A percentile compares a stretch with the other conserved stretches of the same genome.
Conservation (phyloP, 2,329 filamentous ascomycete species). For the Verticillium tricorpus region DNA sequence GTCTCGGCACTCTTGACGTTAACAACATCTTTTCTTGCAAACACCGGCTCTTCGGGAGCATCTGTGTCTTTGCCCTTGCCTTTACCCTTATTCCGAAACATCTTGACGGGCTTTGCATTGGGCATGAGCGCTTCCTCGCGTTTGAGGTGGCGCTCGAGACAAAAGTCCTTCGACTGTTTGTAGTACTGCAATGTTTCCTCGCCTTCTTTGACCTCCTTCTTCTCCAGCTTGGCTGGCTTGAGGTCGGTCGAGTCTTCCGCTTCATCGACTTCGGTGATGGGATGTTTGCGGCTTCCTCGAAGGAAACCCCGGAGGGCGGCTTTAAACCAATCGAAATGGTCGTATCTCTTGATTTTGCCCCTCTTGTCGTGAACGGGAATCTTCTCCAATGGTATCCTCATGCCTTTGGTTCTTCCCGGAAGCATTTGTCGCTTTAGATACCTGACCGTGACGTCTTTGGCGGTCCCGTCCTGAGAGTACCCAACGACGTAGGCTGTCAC, state of each 20-base stretch:
- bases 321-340: conserved; percentile 86
- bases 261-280: conserved; percentile 68
- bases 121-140: conserved; percentile 84
- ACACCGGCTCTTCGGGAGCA: conserved; percentile 75
- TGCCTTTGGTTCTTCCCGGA: conserved; percentile 86
- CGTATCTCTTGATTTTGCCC: conserved; percentile 72
- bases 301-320: conserved; percentile 70
- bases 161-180: conserved; percentile 80
- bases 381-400: conserved; percentile 73
- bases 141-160: conserved; percentile 79
- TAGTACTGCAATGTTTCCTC: conserved; percentile 84
- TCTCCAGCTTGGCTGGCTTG: conserved; percentile 65
- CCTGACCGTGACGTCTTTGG: conserved; percentile 90
- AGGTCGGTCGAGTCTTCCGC: conserved; percentile 76
- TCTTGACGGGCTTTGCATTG: conserved; percentile 63
- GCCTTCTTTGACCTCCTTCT: conserved; percentile 68
- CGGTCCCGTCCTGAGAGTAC: conserved; percentile 77
- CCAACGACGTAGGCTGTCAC: conserved; percentile 86
- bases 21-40: conserved; percentile 71
- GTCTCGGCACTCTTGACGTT: conserved; percentile 88
- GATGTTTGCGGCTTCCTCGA: conserved; percentile 41
- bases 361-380: conserved; percentile 72
- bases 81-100: conserved; percentile 72
- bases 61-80: conserved; percentile 46
- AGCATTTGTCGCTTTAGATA: conserved; percentile 79